These are phyloP conservation scores for Papiliotrema fonsecae DNA, from an alignment of 1,284 basidiomycete genomes.

Conservation along the genomic window DNA sequence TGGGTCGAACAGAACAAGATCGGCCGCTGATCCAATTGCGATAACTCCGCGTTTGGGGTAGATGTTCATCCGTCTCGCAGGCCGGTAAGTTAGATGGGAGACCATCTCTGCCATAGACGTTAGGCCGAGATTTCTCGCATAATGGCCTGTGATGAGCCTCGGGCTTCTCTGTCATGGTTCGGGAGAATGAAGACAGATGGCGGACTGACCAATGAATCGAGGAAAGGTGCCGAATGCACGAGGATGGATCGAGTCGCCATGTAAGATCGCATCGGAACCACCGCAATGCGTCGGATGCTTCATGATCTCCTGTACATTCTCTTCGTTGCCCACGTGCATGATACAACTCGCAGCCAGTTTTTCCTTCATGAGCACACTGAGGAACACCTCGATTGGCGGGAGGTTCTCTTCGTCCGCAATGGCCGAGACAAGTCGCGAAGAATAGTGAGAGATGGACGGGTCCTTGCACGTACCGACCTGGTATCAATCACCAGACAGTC, in stretches of 20 bases:
- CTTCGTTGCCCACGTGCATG: conserved; percentile 46
- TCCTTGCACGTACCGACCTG: conserved; percentile 32
- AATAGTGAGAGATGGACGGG: conserved; percentile 17
- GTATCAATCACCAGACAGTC: background rate
- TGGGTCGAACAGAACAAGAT: conserved; percentile 43
- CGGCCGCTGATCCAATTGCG: conserved; percentile 32
- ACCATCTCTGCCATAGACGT: conserved; percentile 33
- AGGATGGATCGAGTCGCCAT: conserved; percentile 33
- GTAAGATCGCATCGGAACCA: conserved; percentile 41
- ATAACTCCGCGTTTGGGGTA: conserved; percentile 37
- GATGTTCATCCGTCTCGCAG: conserved; percentile 39
- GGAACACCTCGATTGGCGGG: conserved; percentile 31
- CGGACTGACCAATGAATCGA: conserved; percentile 24
- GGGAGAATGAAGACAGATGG: background rate
- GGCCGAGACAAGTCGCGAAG: conserved; percentile 22
- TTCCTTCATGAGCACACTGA: conserved; percentile 39
- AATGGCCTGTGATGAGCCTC: conserved; percentile 18
- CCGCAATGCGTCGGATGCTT: conserved; percentile 34
- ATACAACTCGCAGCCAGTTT: conserved; percentile 36
- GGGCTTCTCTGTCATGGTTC: background rate
- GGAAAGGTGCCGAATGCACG: conserved; percentile 43
- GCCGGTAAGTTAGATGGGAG: conserved; percentile 42
- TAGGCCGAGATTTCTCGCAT: conserved; percentile 30
- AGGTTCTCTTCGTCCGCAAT: conserved; percentile 12
- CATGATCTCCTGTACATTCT: conserved; percentile 44